Base-by-base conservation (phyloP, 495 filamentous ascomycete genomes). In the Ramalina peruviana region DNA sequence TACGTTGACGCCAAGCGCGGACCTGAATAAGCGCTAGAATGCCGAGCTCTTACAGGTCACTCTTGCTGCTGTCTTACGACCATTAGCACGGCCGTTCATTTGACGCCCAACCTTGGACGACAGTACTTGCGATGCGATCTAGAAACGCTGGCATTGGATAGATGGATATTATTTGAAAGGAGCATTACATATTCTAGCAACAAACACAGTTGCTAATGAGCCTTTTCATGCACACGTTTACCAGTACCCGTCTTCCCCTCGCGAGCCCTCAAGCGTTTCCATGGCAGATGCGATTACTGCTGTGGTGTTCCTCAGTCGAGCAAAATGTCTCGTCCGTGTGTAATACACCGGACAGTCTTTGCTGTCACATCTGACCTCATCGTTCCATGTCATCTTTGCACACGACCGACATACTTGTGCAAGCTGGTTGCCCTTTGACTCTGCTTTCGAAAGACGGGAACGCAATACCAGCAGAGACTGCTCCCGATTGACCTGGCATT, bases 261-360 rank as follows among this genome's bases (percentile, higher is more conserved):
- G 65, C 40, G 62, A 62, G 40, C 72, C 68, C 49, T 74, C 69
- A 50, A 89, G 62, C 48, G 73, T 60, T 55, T 68, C 62, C 10
- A 84, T 64, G 4, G 80, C 71, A 25, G 77, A 78, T 57, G 70
- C 75, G 27, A 76, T 62, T 26, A 75, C 65, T 21, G 62, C 64
- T 65, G 60, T 80, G 55, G 81, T 73, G 52, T 71, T 77, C 49
- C 67, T 71, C 54, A 85, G 70, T 62, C 72, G 65, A 11, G 81
- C 72, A 49, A 63, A 61, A 65, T 88, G 82, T 65, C 82, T 83
- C 11, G 83, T 78, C 46, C 93, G 67, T 2, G 83, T 83, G 62
- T 96, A 98, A 58, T 92, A 96, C 3, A 95, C 85, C 0, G 88
- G 85, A 61, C 92, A 98, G 64, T 95, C 92, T 63, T 80, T 74